A percentile compares a stretch with the other conserved stretches of the same genome.
These are phyloP conservation scores for Amanita rubescens DNA, from an alignment of 768 basidiomycete genomes.

Conservation along the genomic window DNA sequence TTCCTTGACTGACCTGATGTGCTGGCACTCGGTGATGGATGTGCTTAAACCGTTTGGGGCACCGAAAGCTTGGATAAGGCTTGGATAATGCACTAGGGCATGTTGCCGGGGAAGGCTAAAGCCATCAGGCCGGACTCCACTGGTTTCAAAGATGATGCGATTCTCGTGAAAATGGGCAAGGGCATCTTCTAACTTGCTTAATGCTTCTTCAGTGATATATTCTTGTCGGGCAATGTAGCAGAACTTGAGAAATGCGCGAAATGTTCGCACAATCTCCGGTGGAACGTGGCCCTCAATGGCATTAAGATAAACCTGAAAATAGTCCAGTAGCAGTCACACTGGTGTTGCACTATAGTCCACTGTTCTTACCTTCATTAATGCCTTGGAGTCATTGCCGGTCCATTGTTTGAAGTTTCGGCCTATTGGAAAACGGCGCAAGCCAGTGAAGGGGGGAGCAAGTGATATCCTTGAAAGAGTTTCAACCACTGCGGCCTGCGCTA, in stretches of 20 bases:
- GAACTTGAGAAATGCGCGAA: constrained; percentile 23
- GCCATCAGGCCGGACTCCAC: constrained; percentile 7
- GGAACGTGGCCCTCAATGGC: constrained; percentile 14
- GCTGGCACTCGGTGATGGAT: constrained; percentile 14
- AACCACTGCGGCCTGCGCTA: not conserved
- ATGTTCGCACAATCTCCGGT: constrained; percentile 19
- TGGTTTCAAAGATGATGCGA: constrained; percentile 1
- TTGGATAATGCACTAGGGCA: constrained; percentile 12
- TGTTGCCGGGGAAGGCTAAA: constrained; percentile 20
- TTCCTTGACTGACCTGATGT: constrained; percentile 13
- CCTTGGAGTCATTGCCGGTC: constrained; percentile 8
- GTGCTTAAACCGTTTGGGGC: constrained; percentile 13
- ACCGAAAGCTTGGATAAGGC: constrained; percentile 11
- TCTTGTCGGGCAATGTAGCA: constrained; percentile 18
- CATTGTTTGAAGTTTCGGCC: constrained; percentile 4
- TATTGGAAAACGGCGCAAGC: not conserved
- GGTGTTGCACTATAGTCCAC: not conserved
- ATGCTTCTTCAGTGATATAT: constrained; percentile 11
- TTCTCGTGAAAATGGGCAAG: constrained; percentile 13
- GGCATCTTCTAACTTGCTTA: constrained; percentile 6
- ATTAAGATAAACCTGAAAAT: constrained; percentile 12
- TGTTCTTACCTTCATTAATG: constrained; percentile 9
- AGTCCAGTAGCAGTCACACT: not conserved
- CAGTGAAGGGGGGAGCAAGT: not conserved
- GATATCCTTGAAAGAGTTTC: not conserved